Evolutionary conservation across 495 filamentous ascomycete genomes (phyloP).

Genomic region (Aspergillus hancockii): DNA sequence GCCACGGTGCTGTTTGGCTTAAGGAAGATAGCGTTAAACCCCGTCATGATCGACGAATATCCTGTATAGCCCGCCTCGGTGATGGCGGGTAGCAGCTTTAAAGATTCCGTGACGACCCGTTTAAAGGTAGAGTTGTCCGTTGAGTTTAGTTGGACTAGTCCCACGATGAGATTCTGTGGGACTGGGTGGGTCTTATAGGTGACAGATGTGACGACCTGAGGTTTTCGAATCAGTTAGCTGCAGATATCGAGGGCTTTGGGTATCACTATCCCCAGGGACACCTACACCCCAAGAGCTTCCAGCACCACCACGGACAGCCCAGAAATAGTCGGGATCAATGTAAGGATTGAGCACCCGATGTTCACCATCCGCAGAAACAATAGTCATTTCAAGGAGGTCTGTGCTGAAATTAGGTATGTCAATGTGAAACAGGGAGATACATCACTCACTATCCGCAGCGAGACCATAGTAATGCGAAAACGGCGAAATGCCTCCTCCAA

Average conservation of each 20-base stretch:
- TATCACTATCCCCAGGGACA: background rate
- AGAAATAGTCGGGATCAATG: constrained; percentile 55
- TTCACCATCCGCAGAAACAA: constrained; percentile 36
- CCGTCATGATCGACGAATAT: background rate
- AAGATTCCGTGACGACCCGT: background rate
- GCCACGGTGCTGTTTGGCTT: background rate
- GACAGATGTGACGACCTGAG: background rate
- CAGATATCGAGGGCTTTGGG: background rate
- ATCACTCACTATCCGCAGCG: constrained; percentile 15
- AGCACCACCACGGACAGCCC: constrained; percentile 40
- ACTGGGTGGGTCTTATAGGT: background rate
- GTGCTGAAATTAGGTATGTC: constrained; percentile 41
- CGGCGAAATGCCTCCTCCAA: constrained; percentile 13
- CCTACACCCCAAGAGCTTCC: constrained; percentile 17
- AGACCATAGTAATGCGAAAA: constrained; percentile 12
- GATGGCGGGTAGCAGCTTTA: background rate
- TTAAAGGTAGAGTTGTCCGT: background rate
- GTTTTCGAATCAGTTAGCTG: background rate
- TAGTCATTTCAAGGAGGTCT: constrained; percentile 6
- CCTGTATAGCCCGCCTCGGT: background rate
- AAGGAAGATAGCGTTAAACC: background rate
- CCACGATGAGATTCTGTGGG: background rate
- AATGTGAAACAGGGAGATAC: constrained; percentile 22
- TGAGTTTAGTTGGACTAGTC: background rate
- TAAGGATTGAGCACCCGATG: constrained; percentile 17